These are phyloP conservation scores for Fusarium temperatum DNA, from an alignment of 2,329 filamentous ascomycete species.

Conservation along the genomic window DNA sequence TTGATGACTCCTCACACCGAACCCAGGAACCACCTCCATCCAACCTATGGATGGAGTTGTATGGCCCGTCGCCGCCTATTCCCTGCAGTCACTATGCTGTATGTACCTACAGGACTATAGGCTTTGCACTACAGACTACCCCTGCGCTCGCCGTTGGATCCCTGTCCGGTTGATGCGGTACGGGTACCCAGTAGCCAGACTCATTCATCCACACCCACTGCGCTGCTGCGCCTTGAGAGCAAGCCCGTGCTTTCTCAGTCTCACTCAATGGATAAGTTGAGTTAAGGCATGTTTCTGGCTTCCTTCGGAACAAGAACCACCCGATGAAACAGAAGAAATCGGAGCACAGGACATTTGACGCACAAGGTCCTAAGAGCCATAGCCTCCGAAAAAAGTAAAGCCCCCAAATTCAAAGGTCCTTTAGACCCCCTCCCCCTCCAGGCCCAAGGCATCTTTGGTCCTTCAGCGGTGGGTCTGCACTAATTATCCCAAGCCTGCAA, in stretches of 20 bases:
- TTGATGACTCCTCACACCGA: slow-evolving; percentile 43
- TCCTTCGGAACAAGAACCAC: slow-evolving; percentile 21
- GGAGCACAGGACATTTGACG: slow-evolving; percentile 33
- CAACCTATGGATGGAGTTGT: slow-evolving; percentile 15
- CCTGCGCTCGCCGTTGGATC: slow-evolving; percentile 7
- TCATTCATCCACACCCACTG: slow-evolving; percentile 33
- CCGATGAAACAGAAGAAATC: slow-evolving; percentile 24
- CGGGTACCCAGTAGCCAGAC: slow-evolving; percentile 30
- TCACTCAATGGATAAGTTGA: slow-evolving; percentile 31
- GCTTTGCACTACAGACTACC: background rate
- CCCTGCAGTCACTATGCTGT: background rate
- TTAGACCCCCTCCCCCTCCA: slow-evolving; percentile 20
- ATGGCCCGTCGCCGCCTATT: slow-evolving; percentile 10
- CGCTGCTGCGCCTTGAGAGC: slow-evolving; percentile 44
- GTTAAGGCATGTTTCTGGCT: slow-evolving; percentile 2
- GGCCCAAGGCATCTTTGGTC: slow-evolving; percentile 41
- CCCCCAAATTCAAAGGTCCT: slow-evolving; percentile 34
- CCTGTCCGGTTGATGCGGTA: slow-evolving; percentile 23
- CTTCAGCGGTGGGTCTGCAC: slow-evolving; percentile 38
- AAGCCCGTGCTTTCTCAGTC: slow-evolving; percentile 25
- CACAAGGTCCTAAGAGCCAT: slow-evolving; percentile 23
- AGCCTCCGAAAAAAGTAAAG: slow-evolving; percentile 28
- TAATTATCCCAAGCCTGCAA: slow-evolving; percentile 42
- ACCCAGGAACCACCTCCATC: slow-evolving; percentile 26
- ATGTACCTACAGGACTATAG: slow-evolving; percentile 1